These are phyloP conservation scores for Tetracladium setigerum DNA, from an alignment of 495 filamentous ascomycete genomes.

Conservation along the genomic window DNA sequence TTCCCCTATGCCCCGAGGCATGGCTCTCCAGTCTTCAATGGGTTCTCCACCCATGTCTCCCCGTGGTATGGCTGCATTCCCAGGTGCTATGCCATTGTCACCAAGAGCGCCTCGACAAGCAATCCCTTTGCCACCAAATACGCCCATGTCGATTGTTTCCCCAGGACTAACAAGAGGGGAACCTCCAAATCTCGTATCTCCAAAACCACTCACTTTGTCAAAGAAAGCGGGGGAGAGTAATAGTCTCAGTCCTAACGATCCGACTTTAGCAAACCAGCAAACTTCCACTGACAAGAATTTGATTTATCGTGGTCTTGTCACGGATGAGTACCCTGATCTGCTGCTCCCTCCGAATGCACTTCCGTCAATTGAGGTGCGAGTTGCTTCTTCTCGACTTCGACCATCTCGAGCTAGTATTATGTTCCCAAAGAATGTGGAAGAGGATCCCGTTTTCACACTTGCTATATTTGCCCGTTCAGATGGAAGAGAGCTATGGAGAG, in stretches of 20 bases:
- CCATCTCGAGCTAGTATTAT: constrained; percentile 82
- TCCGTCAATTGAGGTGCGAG: constrained; percentile 72
- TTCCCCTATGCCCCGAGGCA: constrained; percentile 62
- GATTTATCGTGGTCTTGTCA: constrained; percentile 62
- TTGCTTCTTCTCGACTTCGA: constrained; percentile 87
- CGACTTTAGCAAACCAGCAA: constrained; percentile 3
- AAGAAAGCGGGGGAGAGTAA: constrained; percentile 25
- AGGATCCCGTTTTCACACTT: constrained; percentile 90
- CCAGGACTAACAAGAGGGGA: constrained; percentile 28
- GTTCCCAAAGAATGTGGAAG: constrained; percentile 60
- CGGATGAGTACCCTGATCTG: constrained; percentile 76
- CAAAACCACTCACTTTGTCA: constrained; percentile 29
- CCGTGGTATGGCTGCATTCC: constrained; percentile 36
- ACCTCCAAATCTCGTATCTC: constrained; percentile 26
- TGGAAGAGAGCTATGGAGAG: constrained; percentile 78
- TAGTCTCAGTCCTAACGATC: constrained; percentile 3
- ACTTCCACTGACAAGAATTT: constrained; percentile 13
- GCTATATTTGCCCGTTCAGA: constrained; percentile 74
- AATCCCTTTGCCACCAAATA: constrained; percentile 55
- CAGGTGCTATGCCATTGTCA: constrained; percentile 55
- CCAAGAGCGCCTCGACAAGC: constrained; percentile 63
- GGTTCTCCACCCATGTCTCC: constrained; percentile 64
- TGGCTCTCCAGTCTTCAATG: constrained; percentile 38
- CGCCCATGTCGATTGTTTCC: constrained; percentile 49
- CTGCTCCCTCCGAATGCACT: constrained; percentile 88